A percentile compares a stretch with the other conserved stretches of the same genome.
Conservation (phyloP, 768 basidiomycete genomes). For the Leccinellum rugosiceps region DNA sequence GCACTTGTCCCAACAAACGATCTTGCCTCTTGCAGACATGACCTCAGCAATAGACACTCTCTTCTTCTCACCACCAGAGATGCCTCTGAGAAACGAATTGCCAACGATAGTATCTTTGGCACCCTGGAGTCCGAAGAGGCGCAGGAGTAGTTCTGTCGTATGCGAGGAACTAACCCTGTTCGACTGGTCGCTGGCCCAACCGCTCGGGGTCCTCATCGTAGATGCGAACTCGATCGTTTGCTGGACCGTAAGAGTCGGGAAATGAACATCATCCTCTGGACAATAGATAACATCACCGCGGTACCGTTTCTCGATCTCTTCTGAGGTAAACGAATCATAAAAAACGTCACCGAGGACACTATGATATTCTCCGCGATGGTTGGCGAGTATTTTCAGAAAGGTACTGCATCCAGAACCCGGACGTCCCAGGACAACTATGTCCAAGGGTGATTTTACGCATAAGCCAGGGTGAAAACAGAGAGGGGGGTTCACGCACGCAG, state of each 20-base stretch:
- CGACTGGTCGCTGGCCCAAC: constrained; percentile 14
- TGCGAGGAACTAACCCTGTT: constrained; percentile 29
- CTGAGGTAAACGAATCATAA: constrained; percentile 44
- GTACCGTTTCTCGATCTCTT: constrained; percentile 45
- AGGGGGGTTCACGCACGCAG: constrained; percentile 48
- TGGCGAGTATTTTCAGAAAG: constrained; percentile 50
- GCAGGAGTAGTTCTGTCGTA: constrained; percentile 48
- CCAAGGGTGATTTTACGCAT: not conserved
- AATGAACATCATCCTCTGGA: constrained; percentile 25
- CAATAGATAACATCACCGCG: constrained; percentile 46
- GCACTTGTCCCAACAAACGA: constrained; percentile 80
- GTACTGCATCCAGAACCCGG: constrained; percentile 63
- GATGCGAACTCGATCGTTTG: constrained; percentile 52
- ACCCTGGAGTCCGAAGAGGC: constrained; percentile 75
- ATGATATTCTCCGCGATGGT: constrained; percentile 40
- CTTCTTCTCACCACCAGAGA: constrained; percentile 77
- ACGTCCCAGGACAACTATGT: constrained; percentile 73
- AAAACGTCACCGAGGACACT: constrained; percentile 40
- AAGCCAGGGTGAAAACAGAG: not conserved
- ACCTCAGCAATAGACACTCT: constrained; percentile 75
- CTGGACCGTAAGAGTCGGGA: constrained; percentile 40
- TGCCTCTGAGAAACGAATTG: constrained; percentile 70
- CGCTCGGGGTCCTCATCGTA: constrained; percentile 43
- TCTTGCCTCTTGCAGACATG: constrained; percentile 55
- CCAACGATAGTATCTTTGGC: constrained; percentile 73